phyloP scores from a whole-genome alignment of 208 protist species.

The Angomonas deanei region DNA sequence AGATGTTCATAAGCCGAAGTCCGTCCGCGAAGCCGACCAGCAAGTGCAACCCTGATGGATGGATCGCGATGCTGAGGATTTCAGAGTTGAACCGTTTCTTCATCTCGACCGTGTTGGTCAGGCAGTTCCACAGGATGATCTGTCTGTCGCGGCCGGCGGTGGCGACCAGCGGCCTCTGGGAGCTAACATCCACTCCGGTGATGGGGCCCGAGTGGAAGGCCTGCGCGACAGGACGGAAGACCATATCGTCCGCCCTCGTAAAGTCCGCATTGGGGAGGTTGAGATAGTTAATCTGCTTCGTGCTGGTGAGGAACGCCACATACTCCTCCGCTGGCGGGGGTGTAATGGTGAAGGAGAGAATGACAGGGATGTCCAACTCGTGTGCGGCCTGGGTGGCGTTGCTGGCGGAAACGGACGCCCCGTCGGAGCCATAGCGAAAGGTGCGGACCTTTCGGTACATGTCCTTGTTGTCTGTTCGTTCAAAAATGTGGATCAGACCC shows the following conservation, averaged over 20 bases:
- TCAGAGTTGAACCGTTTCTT: slow-evolving; percentile 90
- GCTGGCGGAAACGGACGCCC: slow-evolving; percentile 16
- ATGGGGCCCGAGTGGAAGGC: slow-evolving; percentile 88
- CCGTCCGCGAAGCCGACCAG: slow-evolving; percentile 94
- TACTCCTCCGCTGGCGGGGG: slow-evolving; percentile 86
- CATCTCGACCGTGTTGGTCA: slow-evolving; percentile 91
- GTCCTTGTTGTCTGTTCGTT: slow-evolving; percentile 88
- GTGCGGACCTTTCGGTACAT: slow-evolving; percentile 93
- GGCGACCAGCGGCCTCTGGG: slow-evolving; percentile 93
- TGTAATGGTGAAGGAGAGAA: slow-evolving; percentile 81
- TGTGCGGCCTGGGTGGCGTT: slow-evolving; percentile 5
- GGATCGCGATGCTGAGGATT: slow-evolving; percentile 91
- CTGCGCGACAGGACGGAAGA: slow-evolving; percentile 89
- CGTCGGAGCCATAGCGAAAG: slow-evolving; percentile 83
- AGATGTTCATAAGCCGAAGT: slow-evolving; percentile 94
- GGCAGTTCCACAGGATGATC: slow-evolving; percentile 95
- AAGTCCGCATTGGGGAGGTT: slow-evolving; percentile 94
- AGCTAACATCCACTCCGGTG: slow-evolving; percentile 90
- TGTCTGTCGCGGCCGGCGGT: slow-evolving; percentile 89
- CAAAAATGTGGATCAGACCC: slow-evolving; percentile 92
- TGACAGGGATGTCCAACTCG: slow-evolving; percentile 44
- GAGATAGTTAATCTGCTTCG: slow-evolving; percentile 90
- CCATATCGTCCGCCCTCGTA: slow-evolving; percentile 86
- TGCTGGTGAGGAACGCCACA: slow-evolving; percentile 88
- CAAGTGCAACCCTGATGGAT: slow-evolving; percentile 93